Evolutionary conservation across 768 basidiomycete species (phyloP), one percentile per base, ranked within the genome.

Genomic region (Collybia nuda): DNA sequence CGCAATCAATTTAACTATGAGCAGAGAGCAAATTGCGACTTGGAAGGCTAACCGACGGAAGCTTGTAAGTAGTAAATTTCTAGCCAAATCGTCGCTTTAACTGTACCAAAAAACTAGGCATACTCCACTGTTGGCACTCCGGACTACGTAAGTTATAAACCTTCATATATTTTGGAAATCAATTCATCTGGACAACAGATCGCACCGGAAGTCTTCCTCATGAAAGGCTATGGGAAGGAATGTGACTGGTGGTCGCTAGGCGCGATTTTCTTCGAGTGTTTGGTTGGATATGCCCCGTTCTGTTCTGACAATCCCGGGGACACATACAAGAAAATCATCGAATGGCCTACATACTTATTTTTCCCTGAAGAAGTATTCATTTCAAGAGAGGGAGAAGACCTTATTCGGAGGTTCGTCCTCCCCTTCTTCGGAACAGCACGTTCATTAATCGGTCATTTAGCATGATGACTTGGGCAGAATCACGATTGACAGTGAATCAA

Each of bases 181-280:
- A 9, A 37, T 24, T 26, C 45, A 2, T 24, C 40, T 44, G 28
- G 39, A 22, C 44, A 54, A 44, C 81, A 96, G 80, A 98, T 98
- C 61, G 94, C 95, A 0, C 95, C 95, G 2, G 95, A 98, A 62
- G 96, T 98, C 59, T 98, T 99, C 78, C 71, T 93, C 66, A 88
- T 96, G 75, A 89, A 96, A 64, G 96, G 96, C 4, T 99, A 99
- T 60, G 93, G 94, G 41, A 95, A 96, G 69, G 96, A 98, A 70
- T 98, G 96, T 64, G 96, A 99, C 70, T 99, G 96, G 96, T 99
- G 96, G 96, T 98, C 96, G 32, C 73, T 99, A 48, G 96, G 96
- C 11, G 95, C 96, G 5, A 98, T 99, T 67, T 97, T 95, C 85
- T 99, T 95, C 65, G 96, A 99, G 69, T 98, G 96, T 69, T 77